These are phyloP conservation scores for Vaucheria bursata DNA, from an alignment of 352 stramenopile species.

Conservation along the genomic window DNA sequence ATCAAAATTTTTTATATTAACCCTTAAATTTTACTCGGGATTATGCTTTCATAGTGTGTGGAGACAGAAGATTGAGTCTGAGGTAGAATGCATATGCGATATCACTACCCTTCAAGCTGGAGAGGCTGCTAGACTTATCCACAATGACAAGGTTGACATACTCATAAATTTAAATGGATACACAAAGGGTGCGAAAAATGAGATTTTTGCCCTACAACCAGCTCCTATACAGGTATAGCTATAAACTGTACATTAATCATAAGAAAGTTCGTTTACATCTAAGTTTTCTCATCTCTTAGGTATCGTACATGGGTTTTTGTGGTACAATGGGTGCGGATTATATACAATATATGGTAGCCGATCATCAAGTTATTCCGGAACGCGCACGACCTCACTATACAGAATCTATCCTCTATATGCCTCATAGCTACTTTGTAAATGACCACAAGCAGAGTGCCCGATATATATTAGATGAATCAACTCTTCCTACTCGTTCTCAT, in stretches of 20 bases:
- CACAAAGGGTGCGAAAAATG: conserved; percentile 75
- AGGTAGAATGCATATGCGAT: conserved; percentile 76
- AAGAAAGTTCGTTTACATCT: too few species aligned
- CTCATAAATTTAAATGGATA: conserved; percentile 85
- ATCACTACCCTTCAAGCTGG: conserved; percentile 53
- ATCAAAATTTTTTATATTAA: too few species aligned
- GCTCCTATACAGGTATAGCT: conserved; percentile 68
- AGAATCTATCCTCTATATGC: conserved; percentile 79
- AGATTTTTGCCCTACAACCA: conserved; percentile 81
- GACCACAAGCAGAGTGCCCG: conserved; percentile 71
- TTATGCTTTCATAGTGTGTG: conserved; percentile 58
- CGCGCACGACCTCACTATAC: conserved; percentile 60
- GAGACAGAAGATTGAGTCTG: conserved; percentile 65
- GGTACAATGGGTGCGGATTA: conserved; percentile 78
- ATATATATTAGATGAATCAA: conserved; percentile 64
- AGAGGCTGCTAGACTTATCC: conserved; percentile 59
- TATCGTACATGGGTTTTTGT: conserved; percentile 72
- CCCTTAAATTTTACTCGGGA: too few species aligned
- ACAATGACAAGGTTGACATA: conserved; percentile 70
- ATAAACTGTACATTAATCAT: too few species aligned
- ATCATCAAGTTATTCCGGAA: conserved; percentile 63
- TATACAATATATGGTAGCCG: conserved; percentile 81
- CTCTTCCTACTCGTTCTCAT: conserved; percentile 61
- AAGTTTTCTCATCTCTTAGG: conserved; percentile 55
- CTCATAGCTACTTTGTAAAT: conserved; percentile 82